Conservation (phyloP, 129 eudicot genomes). For the Pulicaria dysenterica region DNA sequence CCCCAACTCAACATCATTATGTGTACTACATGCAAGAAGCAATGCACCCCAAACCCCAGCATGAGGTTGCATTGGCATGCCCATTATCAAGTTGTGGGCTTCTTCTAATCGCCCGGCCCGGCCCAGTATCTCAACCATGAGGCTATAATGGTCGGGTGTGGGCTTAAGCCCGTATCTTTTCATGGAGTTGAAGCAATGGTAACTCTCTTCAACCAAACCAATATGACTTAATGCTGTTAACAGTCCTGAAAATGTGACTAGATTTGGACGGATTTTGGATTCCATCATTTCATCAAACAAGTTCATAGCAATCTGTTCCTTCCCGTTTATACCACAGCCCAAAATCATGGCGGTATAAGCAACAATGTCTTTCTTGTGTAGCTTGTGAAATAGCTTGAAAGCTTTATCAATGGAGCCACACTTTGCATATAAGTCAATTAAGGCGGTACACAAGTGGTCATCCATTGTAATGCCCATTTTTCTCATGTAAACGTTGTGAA, state of each 20-base stretch:
- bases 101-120: conserved; percentile 48
- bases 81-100: conserved; percentile 44
- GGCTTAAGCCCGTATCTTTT: conserved; percentile 36
- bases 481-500: conserved; percentile 29
- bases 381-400: conserved; percentile 32
- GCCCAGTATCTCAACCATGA: conserved; percentile 51
- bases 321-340: conserved; percentile 41
- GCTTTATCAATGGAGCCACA: conserved; percentile 53
- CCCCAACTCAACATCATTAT: conserved; percentile 41
- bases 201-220: conserved; percentile 35
- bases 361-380: conserved; percentile 47
- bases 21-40: conserved; percentile 42
- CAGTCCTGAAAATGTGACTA: conserved; percentile 45
- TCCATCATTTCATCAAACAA: conserved; percentile 48
- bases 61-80: conserved; percentile 44
- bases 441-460: conserved; percentile 49
- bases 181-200: conserved; percentile 41
- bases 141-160: conserved; percentile 42
- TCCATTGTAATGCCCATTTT: conserved; percentile 32
- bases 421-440: conserved; percentile 53
- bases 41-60: conserved; percentile 49
- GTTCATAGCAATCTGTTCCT: conserved; percentile 35
- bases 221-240: conserved; percentile 39
- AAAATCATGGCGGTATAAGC: conserved; percentile 56
- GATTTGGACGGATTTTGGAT: conserved; percentile 40